Percentiles rank a stretch among this genome's conserved stretches.
These are phyloP conservation scores for Geranium rotundifolium DNA, from an alignment of 345 rosid species.

Conservation along the genomic window DNA sequence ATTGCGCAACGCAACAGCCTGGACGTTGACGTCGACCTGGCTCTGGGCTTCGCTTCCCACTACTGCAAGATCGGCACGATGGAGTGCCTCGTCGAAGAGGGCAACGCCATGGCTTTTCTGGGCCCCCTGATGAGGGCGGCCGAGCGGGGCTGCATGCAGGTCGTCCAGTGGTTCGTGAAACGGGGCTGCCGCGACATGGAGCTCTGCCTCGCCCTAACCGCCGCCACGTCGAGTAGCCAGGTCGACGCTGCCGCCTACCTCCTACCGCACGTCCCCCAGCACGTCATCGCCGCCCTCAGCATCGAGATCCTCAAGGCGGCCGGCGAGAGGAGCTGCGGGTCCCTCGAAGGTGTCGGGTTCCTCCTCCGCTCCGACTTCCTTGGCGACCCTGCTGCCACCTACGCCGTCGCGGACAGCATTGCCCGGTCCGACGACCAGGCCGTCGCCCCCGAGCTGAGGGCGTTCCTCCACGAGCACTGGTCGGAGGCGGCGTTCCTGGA, in stretches of 20 bases:
- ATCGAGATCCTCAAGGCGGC: conserved; percentile 89
- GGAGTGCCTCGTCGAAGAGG: conserved; percentile 98
- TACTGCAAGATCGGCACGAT: conserved; percentile 84
- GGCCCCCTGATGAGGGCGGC: conserved; percentile 97
- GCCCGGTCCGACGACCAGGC: conserved; percentile 76
- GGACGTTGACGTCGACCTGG: conserved; percentile 93
- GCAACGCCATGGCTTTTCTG: conserved; percentile 80
- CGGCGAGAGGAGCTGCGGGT: conserved; percentile 86
- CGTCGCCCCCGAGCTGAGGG: conserved; percentile 57
- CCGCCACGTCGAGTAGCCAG: conserved; percentile 93
- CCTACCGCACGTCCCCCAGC: conserved; percentile 81
- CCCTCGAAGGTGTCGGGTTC: conserved; percentile 85
- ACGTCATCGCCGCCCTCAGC: conserved; percentile 82
- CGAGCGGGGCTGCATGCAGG: conserved; percentile 90
- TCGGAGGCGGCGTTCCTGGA: conserved; percentile 75
- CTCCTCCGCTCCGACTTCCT: conserved; percentile 78
- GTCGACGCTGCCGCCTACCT: conserved; percentile 74
- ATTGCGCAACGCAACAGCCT: conserved; percentile 95
- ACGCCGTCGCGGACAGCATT: conserved; percentile 78
- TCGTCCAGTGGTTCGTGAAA: conserved; percentile 92
- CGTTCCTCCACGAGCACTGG: conserved; percentile 75
- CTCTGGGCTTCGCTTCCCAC: conserved; percentile 88
- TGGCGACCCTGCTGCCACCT: conserved; percentile 72
- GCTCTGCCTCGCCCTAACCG: conserved; percentile 87
- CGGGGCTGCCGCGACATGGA: conserved; percentile 88